These are phyloP conservation scores for Lepiota venenata DNA, from an alignment of 768 basidiomycete genomes.

Conservation along the genomic window DNA sequence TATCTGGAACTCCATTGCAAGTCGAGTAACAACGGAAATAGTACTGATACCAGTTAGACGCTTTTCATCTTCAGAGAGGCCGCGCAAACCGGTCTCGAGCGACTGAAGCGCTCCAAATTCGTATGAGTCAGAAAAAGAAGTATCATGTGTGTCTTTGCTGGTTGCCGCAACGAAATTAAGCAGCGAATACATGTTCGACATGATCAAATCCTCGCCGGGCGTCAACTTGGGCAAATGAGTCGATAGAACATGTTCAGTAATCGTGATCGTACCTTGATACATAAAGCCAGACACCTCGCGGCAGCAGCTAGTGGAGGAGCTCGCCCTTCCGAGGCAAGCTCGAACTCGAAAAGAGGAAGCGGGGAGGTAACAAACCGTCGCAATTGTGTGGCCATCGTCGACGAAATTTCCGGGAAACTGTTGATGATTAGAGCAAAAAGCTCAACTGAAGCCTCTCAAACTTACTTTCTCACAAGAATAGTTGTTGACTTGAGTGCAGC, in stretches of 20 bases:
- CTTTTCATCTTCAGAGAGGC: constrained; percentile 81
- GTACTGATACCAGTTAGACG: constrained; percentile 85
- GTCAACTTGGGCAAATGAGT: constrained; percentile 51
- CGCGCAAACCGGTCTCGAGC: constrained; percentile 59
- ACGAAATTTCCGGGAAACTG: constrained; percentile 81
- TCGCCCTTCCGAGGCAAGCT: constrained; percentile 69
- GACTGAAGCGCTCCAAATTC: constrained; percentile 54
- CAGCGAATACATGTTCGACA: constrained; percentile 96
- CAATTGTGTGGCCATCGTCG: constrained; percentile 71
- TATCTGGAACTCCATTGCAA: constrained; percentile 82
- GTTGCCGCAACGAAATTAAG: constrained; percentile 89
- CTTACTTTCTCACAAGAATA: constrained; percentile 79
- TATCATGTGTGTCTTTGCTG: constrained; percentile 70
- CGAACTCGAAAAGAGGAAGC: constrained; percentile 82
- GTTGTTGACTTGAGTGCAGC: constrained; percentile 85
- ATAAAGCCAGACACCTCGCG: constrained; percentile 86
- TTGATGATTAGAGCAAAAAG: not conserved
- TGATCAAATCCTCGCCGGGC: constrained; percentile 82
- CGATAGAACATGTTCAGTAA: not conserved
- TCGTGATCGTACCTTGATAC: constrained; percentile 62
- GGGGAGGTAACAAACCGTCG: constrained; percentile 89
- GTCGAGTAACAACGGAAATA: constrained; percentile 84
- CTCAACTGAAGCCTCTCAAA: not conserved
- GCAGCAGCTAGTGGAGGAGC: constrained; percentile 81
- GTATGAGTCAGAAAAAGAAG: constrained; percentile 35